A percentile compares a stretch with the other conserved stretches of the same genome.
Conservation (phyloP, 805 yeast species). For the Tetrapisispora pingtungensis region DNA sequence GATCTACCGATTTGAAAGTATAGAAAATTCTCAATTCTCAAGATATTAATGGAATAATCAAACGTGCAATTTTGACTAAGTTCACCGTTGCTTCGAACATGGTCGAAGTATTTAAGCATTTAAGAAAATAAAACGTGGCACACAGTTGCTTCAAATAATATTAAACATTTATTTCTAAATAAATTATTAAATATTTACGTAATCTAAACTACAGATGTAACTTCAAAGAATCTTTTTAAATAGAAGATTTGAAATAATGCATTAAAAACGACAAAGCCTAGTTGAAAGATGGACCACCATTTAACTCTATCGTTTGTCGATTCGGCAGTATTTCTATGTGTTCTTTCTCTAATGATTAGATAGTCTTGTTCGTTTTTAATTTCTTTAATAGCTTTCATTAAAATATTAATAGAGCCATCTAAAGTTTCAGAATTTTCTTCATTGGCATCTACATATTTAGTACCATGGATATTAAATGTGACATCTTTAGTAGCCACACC, state of each 20-base stretch:
- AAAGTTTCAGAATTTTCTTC: constrained; percentile 68
- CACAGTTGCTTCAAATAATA: not conserved
- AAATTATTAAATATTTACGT: not conserved
- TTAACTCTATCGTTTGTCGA: constrained; percentile 93
- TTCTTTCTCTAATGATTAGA: constrained; percentile 90
- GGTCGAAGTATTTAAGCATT: no score
- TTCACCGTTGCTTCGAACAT: no score
- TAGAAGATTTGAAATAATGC: constrained; percentile 90
- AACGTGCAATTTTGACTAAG: no score
- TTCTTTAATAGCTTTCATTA: constrained; percentile 68
- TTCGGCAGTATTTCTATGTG: constrained; percentile 97
- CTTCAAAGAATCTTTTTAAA: constrained; percentile 91
- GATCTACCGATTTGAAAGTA: not conserved
- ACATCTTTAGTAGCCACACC: constrained; percentile 74
- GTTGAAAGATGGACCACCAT: constrained; percentile 95
- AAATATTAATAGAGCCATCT: constrained; percentile 71
- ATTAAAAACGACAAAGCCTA: constrained; percentile 74
- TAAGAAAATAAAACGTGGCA: no score
- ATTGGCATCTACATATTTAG: constrained; percentile 71
- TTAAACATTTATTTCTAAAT: not conserved
- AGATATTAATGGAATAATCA: no score
- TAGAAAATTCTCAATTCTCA: not conserved
- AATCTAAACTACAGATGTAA: constrained; percentile 69
- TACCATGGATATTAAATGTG: constrained; percentile 90
- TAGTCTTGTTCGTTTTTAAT: constrained; percentile 87